These are phyloP conservation scores for Dactylellina leptospora DNA, from an alignment of 2,329 filamentous ascomycete genomes.

Conservation along the genomic window DNA sequence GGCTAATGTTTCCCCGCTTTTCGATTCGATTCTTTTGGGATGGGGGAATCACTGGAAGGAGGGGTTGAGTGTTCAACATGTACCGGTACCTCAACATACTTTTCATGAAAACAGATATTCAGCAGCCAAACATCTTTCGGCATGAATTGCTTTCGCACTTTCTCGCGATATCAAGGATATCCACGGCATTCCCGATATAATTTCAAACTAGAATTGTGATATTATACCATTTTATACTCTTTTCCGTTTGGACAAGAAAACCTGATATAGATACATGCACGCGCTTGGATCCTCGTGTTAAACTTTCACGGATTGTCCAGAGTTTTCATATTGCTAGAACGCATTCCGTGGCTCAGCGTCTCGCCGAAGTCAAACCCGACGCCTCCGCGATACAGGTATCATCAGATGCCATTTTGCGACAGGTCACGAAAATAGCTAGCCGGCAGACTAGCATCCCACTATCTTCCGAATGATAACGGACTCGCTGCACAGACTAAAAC, in stretches of 20 bases:
- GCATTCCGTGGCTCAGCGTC: too few relatives aligned
- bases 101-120: conserved; percentile 4
- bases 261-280: conserved; percentile 45
- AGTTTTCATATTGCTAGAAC: too few relatives aligned
- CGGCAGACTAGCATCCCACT: too few relatives aligned
- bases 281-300: conserved; percentile 45
- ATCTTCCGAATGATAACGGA: conserved; percentile 5
- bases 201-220: neutral
- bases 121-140: neutral
- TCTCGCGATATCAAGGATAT: conserved; percentile 24
- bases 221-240: conserved; percentile 19
- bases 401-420: too few relatives aligned
- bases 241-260: neutral
- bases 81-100: conserved; percentile 47
- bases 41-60: conserved; percentile 6
- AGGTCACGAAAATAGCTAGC: too few relatives aligned
- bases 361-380: too few relatives aligned
- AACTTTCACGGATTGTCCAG: too few relatives aligned
- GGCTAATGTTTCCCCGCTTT: conserved; percentile 50
- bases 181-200: conserved; percentile 13
- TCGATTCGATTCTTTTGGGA: conserved; percentile 36
- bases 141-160: neutral
- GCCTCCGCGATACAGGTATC: too few relatives aligned
- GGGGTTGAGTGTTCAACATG: conserved; percentile 11
- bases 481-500: neutral